These are phyloP conservation scores for Solanum chilense DNA, from an alignment of 257 asterid species.

Conservation along the genomic window DNA sequence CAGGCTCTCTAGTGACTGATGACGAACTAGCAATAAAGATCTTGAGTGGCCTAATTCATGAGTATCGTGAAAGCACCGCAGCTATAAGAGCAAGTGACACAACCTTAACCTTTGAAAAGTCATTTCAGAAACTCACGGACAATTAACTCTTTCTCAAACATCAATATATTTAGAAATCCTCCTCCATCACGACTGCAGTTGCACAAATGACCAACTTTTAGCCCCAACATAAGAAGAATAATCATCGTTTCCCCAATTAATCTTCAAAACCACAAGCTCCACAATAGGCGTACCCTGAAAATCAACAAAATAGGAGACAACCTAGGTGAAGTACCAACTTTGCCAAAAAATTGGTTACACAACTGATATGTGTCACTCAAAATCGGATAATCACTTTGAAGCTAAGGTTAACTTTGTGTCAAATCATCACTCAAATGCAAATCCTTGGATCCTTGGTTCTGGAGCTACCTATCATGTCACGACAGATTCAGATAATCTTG, in stretches of 20 bases:
- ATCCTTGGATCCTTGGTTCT: background rate
- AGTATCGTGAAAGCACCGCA: background rate
- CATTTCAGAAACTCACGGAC: background rate
- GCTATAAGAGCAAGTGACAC: background rate
- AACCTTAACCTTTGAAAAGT: background rate
- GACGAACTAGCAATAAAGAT: background rate
- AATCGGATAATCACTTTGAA: background rate
- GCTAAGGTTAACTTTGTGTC: background rate
- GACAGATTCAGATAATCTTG: too few species aligned
- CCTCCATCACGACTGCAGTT: background rate
- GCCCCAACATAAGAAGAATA: background rate
- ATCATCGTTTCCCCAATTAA: background rate
- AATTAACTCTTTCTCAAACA: background rate
- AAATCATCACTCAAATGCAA: background rate
- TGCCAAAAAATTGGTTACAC: background rate
- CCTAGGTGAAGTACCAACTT: too few species aligned
- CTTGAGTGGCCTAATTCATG: background rate
- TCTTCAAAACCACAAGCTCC: background rate
- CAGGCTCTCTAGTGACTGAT: background rate
- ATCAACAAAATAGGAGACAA: background rate
- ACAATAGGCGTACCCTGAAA: background rate
- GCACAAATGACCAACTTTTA: background rate
- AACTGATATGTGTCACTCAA: background rate
- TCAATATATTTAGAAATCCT: too few species aligned
- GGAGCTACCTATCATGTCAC: background rate